Evolutionary conservation across 192 early-diverging fungal genomes (phyloP), one percentile per base, ranked within the genome.

Genomic region (Coemansia sp.): DNA sequence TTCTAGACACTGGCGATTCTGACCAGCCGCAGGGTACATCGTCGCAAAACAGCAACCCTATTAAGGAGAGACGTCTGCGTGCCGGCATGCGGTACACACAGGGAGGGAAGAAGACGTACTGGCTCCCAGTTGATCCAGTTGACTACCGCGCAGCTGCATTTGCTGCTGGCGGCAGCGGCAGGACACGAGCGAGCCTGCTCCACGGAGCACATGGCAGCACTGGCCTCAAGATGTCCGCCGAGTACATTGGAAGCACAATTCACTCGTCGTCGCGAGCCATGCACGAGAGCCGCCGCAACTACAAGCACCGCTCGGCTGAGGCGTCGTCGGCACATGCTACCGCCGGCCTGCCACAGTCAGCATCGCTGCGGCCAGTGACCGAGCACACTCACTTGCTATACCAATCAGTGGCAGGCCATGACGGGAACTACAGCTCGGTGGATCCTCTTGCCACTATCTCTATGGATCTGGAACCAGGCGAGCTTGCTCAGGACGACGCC

Each of bases 41-140:
- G 12, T 58, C 56, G 11, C 7, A 31, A 14, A 39, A 42, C 41
- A 62, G 20, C 62, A 72, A 52, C 55, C 47, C 66, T 20, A 83
- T 83, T 59, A 75, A 83, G 52, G 76, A 83, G 64, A 69, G 76
- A 28, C 73, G 79, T 12, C 68, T 85, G 39, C 80, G 76, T 38
- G 83, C 83, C 16, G 83, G 83, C 13, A 77, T 85, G 79, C 79
- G 83, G 9, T 85, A 85, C 52, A 76, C 79, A 31, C 75, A 76
- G 59, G 83, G 83, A 13, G 83, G 83, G 34, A 78, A 77, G 47
- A 71, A 69, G 59, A 85, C 76, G n/a, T 85, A 85, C 52, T 85
- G 83, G 83, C 70, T 85, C 8, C 83, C 83, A 3, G 76, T 78
- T 7, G 83, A 84, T 38, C 73, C 73, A 26, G 68, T 72, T 21